Evolutionary conservation across 768 basidiomycete species (phyloP), one percentile per base, ranked within the genome.

Genomic region (Chalciporus pseudorubinellus): DNA sequence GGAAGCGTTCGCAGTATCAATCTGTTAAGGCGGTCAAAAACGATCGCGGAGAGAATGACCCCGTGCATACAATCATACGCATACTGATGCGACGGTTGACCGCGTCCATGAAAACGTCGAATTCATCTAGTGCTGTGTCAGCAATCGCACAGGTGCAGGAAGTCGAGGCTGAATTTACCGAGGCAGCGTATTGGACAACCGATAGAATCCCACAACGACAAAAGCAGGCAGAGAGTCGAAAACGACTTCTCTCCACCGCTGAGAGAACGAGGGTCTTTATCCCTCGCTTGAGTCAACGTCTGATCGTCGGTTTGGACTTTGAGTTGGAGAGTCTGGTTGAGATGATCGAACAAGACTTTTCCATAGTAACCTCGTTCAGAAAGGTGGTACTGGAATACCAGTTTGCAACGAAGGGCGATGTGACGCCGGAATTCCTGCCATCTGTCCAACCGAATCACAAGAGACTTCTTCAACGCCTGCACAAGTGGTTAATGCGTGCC

Each of bases 101-200:
- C 20, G 90, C 90, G 64, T 95, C 92, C 91, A 98, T 93, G 76
- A 95, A 98, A 11, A 98, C 95, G 60, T 98, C 95, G 65, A 97
- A 99, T 67, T 99, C 97, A 62, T 99, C 97, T 84, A 55, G 14
- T 6, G 33, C 2, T 9, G 39, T 39, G 55, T 68, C 31, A 68
- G 58, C 24, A 39, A 46, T 26, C 8, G 44, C 19, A 7, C 21
- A 20, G 7, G 21, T 16, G 11, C 4, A 16, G 3, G 34, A 44
- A 18, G 22, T 28, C 29, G 16, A 20, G 4, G 52, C 11, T 6
- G 39, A 29, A 69, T 78, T 38, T 61, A 89, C 89, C 89, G 20
- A 98, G 82, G 63, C 95, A 98, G 52, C 97, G 78, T 41, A 99
- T 76, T 1, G 97, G 97, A 65, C 95, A 95, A 1, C 90, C 88